Evolutionary conservation across 768 basidiomycete genomes (phyloP).

Genomic region (Leucosporidium creatinivorum): DNA sequence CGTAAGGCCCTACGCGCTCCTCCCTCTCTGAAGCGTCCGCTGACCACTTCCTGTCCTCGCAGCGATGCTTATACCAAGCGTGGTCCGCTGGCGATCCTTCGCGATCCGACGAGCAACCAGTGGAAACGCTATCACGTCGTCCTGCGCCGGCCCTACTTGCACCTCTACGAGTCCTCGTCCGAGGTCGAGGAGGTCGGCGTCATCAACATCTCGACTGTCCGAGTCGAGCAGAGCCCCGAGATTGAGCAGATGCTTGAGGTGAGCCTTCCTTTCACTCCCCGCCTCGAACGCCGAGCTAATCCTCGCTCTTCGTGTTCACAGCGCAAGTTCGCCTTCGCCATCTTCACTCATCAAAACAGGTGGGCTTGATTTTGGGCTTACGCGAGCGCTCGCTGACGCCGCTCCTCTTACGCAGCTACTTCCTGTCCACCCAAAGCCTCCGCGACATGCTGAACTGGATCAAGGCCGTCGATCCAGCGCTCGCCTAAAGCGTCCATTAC

Average conservation of each 20-base stretch:
- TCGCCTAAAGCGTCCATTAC: not conserved
- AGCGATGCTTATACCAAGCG: conserved; percentile 66
- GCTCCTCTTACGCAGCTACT: conserved; percentile 19
- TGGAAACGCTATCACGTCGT: conserved; percentile 88
- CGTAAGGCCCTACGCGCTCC: not conserved
- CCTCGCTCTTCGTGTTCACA: not conserved
- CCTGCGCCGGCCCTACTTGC: conserved; percentile 79
- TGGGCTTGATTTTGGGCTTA: not conserved
- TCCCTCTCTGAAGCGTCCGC: conserved; percentile 32
- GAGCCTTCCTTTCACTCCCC: not conserved
- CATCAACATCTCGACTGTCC: conserved; percentile 74
- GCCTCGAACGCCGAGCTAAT: not conserved
- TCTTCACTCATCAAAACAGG: conserved; percentile 33
- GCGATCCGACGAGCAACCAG: conserved; percentile 65
- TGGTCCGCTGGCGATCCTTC: conserved; percentile 71
- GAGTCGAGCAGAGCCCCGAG: conserved; percentile 74
- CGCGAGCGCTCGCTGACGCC: not conserved
- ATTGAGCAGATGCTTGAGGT: conserved; percentile 53
- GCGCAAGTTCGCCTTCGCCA: conserved; percentile 32
- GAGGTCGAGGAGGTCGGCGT: conserved; percentile 76
- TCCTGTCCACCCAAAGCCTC: conserved; percentile 18
- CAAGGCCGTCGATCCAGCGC: conserved; percentile 21
- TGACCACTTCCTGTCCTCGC: conserved; percentile 53
- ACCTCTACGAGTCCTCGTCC: conserved; percentile 73
- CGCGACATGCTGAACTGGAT: conserved; percentile 32